A percentile compares a stretch with the other conserved stretches of the same genome.
phyloP scores from a whole-genome alignment of 2,329 filamentous ascomycete species.

The Trichoderma sp. region DNA sequence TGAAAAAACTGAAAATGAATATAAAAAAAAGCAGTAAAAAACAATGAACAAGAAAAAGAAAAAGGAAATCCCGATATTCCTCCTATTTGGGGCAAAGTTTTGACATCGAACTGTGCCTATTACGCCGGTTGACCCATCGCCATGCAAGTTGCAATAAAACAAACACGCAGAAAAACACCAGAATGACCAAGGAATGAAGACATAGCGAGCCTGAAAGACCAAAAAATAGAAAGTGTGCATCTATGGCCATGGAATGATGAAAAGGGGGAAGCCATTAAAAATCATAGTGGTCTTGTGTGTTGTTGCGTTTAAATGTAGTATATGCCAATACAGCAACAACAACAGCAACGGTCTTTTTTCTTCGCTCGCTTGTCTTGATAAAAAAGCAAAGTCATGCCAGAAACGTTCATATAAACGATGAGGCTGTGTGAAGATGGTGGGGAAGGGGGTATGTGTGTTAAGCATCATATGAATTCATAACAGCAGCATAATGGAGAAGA shows the following conservation, averaged over 20 bases:
- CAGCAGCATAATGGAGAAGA: not conserved
- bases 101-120: not conserved
- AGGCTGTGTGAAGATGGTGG: not conserved
- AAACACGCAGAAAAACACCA: not conserved
- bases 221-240: not conserved
- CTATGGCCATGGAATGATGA: not conserved
- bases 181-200: not conserved
- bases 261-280: slow-evolving; percentile 6
- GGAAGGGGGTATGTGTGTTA: not conserved
- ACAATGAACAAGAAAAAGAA: not conserved
- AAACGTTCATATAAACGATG: not conserved
- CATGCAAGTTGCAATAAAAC: not conserved
- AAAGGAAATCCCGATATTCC: not conserved
- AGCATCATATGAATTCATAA: not conserved
- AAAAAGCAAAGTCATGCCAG: not conserved
- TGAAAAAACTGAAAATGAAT: not conserved
- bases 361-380: not conserved
- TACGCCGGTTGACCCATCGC: slow-evolving; percentile 9
- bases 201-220: not conserved
- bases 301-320: not conserved
- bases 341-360: not conserved
- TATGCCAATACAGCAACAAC: not conserved
- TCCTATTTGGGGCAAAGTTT: not conserved
- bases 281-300: not conserved
- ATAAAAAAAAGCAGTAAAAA: not conserved